Conservation (phyloP, 805 yeast genomes). For the Yamadazyma endophytica region DNA sequence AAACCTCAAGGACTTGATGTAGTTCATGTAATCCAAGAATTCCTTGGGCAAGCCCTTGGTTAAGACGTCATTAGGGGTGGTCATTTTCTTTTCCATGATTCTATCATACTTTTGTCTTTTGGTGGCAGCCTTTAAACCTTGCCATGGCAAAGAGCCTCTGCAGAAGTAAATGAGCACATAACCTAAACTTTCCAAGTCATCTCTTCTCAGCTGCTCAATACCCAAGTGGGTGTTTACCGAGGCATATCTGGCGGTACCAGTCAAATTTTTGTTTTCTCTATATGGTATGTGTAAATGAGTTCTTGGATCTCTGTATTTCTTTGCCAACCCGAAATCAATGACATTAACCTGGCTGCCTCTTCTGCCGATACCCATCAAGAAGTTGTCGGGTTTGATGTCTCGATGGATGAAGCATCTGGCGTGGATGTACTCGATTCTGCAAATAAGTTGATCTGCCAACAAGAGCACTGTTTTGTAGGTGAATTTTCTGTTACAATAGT, state of each 20-base stretch:
- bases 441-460: constrained; percentile 89
- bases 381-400: constrained; percentile 81
- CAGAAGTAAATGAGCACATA: constrained; percentile 92
- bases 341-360: constrained; percentile 94
- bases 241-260: constrained; percentile 98
- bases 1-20: constrained; percentile 84
- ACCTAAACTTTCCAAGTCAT: constrained; percentile 91
- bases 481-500: constrained; percentile 91
- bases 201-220: constrained; percentile 94
- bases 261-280: constrained; percentile 90
- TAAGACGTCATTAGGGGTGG: constrained; percentile 79
- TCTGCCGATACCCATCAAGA: constrained; percentile 84
- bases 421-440: constrained; percentile 92
- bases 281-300: constrained; percentile 94
- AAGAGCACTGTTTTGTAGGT: constrained; percentile 89
- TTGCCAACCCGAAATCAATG: constrained; percentile 91
- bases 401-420: constrained; percentile 88
- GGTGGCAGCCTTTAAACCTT: constrained; percentile 94
- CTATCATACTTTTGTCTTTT: constrained; percentile 96
- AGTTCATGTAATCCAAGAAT: constrained; percentile 81
- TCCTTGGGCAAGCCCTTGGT: constrained; percentile 92
- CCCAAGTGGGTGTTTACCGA: constrained; percentile 94
- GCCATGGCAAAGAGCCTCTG: constrained; percentile 97
- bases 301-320: constrained; percentile 90
- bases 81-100: constrained; percentile 90